Conservation (phyloP, 352 stramenopile genomes). For the Phytophthora podocarpi region DNA sequence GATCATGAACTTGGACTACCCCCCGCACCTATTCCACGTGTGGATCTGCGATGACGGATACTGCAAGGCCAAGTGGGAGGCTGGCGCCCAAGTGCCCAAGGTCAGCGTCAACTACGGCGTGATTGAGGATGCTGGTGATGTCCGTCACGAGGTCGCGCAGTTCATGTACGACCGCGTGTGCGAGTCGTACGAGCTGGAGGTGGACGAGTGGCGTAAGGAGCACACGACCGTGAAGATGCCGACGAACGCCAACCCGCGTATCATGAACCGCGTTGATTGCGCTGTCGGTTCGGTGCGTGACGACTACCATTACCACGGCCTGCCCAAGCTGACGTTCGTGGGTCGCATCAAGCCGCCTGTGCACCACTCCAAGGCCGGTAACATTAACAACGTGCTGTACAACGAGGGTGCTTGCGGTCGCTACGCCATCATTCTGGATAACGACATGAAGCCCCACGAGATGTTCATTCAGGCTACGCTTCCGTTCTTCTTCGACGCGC, state of each 20-base stretch:
- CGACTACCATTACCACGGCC: conserved; percentile 69
- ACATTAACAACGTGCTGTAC: conserved; percentile 87
- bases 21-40: conserved; percentile 68
- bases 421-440: conserved; percentile 82
- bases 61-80: conserved; percentile 72
- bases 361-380: conserved; percentile 80
- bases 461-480: conserved; percentile 78
- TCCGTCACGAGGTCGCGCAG: conserved; percentile 71
- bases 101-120: conserved; percentile 68
- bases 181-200: conserved; percentile 69
- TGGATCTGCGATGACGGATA: conserved; percentile 83
- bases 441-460: conserved; percentile 83
- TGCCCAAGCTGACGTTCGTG: conserved; percentile 66
- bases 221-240: conserved; percentile 77
- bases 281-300: conserved; percentile 71
- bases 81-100: conserved; percentile 50
- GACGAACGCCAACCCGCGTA: conserved; percentile 48
- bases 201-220: conserved; percentile 75
- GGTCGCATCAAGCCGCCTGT: conserved; percentile 72
- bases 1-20: conserved; percentile 81
- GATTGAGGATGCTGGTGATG: conserved; percentile 75
- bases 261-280: conserved; percentile 55
- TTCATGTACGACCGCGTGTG: conserved; percentile 82
- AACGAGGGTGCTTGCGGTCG: conserved; percentile 73
- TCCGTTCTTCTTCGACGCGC: conserved; percentile 74